Percentiles rank a stretch among this genome's conserved stretches.
Conservation (phyloP, 768 basidiomycete species). For the Amanita rubescens region DNA sequence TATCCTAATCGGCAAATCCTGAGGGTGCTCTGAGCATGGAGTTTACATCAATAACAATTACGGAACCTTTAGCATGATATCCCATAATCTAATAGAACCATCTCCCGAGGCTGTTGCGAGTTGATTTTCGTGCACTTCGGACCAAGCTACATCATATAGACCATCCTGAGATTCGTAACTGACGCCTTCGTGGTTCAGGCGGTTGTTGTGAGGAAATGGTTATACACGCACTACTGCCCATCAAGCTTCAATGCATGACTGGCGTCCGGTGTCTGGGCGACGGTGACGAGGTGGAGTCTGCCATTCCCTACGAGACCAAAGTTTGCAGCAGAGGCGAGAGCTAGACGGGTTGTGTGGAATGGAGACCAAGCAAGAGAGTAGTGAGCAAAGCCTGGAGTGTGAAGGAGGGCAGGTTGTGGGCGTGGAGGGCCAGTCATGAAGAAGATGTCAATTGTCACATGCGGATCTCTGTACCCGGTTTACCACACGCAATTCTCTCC, state of each 20-base stretch:
- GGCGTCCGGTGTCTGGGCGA: conserved; percentile 40
- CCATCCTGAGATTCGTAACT: conserved; percentile 91
- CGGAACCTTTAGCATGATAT: conserved; percentile 77
- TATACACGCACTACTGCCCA: conserved; percentile 49
- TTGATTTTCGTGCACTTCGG: conserved; percentile 92
- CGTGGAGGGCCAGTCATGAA: conserved; percentile 25
- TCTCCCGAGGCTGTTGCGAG: conserved; percentile 85
- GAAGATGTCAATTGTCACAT: conserved; percentile 40
- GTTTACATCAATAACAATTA: not conserved
- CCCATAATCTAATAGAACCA: conserved; percentile 87
- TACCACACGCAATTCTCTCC: conserved; percentile 56
- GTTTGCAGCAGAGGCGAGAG: conserved; percentile 82
- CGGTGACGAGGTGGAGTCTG: conserved; percentile 62
- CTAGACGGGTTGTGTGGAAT: conserved; percentile 67
- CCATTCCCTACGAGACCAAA: conserved; percentile 96
- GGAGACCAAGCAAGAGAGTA: conserved; percentile 82
- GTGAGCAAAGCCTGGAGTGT: conserved; percentile 81
- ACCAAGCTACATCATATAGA: conserved; percentile 90
- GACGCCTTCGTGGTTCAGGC: conserved; percentile 20
- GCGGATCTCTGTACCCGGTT: conserved; percentile 73
- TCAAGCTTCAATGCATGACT: conserved; percentile 44
- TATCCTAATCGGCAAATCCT: conserved; percentile 84
- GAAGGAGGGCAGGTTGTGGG: conserved; percentile 42
- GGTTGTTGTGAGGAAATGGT: conserved; percentile 2
- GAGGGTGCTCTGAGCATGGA: conserved; percentile 5